Percentiles rank a stretch among this genome's conserved stretches.
Evolutionary conservation across 257 asterid species (phyloP).

Genomic region (Nicotiana noctiflora): DNA sequence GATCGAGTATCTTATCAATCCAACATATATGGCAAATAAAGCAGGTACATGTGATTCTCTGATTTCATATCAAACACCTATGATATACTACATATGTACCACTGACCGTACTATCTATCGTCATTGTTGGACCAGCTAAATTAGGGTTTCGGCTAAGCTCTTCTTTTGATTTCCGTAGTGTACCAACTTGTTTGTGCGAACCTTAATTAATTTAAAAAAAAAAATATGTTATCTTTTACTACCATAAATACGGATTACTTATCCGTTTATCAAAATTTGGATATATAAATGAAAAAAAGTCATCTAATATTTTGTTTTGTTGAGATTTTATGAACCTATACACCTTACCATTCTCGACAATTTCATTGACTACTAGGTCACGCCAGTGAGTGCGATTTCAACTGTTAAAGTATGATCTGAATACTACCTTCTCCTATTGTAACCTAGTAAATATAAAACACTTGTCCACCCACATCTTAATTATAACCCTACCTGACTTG

Average conservation of each 20-base stretch:
- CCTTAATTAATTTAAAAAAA: too few species aligned
- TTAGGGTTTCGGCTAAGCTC: not conserved
- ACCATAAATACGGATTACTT: too few species aligned
- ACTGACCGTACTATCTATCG: not conserved
- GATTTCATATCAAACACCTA: not conserved
- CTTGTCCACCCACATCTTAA: not conserved
- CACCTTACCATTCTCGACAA: fast-evolving
- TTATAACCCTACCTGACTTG: not conserved
- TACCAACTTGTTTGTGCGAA: too few species aligned
- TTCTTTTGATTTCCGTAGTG: too few species aligned
- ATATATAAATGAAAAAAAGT: too few species aligned
- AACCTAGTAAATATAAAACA: not conserved
- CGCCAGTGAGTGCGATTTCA: too few species aligned
- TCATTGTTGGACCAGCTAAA: not conserved
- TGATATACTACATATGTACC: not conserved
- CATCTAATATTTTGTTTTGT: too few species aligned
- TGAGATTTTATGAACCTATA: too few species aligned
- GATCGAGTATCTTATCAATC: not conserved
- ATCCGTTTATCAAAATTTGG: too few species aligned
- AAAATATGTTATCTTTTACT: too few species aligned
- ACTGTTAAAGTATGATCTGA: not conserved
- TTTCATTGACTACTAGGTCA: too few species aligned
- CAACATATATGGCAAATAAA: not conserved
- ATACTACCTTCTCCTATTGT: not conserved
- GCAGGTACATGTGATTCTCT: not conserved